These are phyloP conservation scores for Aspergillus sp. DNA, from an alignment of 2,329 filamentous ascomycete species.

Conservation along the genomic window DNA sequence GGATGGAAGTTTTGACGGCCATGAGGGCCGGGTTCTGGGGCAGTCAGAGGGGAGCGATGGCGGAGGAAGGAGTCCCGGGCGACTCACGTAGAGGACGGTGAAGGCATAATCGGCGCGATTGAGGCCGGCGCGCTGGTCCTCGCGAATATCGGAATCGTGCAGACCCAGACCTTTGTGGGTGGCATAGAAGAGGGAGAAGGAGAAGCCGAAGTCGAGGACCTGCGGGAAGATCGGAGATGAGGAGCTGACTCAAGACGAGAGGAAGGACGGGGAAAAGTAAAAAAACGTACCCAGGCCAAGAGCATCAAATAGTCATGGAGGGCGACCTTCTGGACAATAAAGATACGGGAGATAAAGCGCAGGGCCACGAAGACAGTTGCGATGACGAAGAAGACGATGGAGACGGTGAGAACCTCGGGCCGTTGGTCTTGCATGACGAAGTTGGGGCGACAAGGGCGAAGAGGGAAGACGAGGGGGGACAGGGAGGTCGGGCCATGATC, in stretches of 20 bases:
- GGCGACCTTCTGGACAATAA: slow-evolving; percentile 70
- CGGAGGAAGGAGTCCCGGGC: neutral
- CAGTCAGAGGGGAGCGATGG: slow-evolving; percentile 14
- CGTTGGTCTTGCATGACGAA: slow-evolving; percentile 38
- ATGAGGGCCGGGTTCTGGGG: slow-evolving; percentile 82
- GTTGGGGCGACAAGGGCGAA: slow-evolving; percentile 5
- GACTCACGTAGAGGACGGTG: slow-evolving; percentile 60
- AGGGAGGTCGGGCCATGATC: neutral
- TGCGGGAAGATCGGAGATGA: slow-evolving; percentile 17
- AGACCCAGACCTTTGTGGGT: slow-evolving; percentile 47
- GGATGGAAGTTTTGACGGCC: slow-evolving; percentile 88
- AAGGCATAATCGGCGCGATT: slow-evolving; percentile 60
- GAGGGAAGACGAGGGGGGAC: slow-evolving; percentile 1
- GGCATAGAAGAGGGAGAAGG: slow-evolving; percentile 49
- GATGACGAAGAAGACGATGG: slow-evolving; percentile 57
- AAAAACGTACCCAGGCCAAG: slow-evolving; percentile 66
- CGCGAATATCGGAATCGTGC: slow-evolving; percentile 42
- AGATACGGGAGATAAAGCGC: slow-evolving; percentile 70
- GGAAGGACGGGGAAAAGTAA: neutral
- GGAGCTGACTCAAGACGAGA: neutral
- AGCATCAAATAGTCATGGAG: slow-evolving; percentile 83
- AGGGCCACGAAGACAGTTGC: slow-evolving; percentile 74
- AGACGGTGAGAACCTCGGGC: slow-evolving; percentile 45
- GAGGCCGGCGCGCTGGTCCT: slow-evolving; percentile 33
- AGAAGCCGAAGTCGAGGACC: slow-evolving; percentile 50